Base-by-base conservation (phyloP, 108 stramenopile species). In the Parietichytrium sp. region DNA sequence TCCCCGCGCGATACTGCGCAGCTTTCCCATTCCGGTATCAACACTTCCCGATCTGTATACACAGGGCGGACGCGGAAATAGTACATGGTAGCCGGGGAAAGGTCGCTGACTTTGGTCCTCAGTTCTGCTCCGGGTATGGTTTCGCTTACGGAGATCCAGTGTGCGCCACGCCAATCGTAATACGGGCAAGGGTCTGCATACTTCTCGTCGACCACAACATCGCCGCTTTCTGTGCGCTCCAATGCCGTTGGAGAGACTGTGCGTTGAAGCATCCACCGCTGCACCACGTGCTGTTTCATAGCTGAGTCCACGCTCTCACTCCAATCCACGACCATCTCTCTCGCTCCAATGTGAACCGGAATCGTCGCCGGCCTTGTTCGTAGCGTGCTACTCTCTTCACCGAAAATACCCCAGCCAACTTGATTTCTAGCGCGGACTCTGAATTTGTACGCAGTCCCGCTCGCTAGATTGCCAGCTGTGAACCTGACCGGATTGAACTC, bases 11-110 rank as follows among this genome's bases (percentile, higher is more conserved):
- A 72, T 13, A 72, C 61, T 6, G 61, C 38, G 42, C 61, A 72
- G 16, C 45, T 42, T 10, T 72, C 20, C 61, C 61, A 72, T 18
- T 33, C 16, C 15, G 45, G 3, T 20, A 15, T 45, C 33, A 42
- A 33, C 6, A 12, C 23, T 8, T 72, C 42, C 61, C 45, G 38
- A 25, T 72, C 61, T 0, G 38, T 33, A 27, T 45, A 72, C 33
- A 42, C 45, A 10, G 61, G 61, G 6, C 61, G 61, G 20, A 72
- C 25, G 6, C 61, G 33, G 10, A 72, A n/a, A 72, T 23, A 72
- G 33, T 72, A 72, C 61, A 72, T 72, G 33, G 61, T 72, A 7
- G 61, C 61, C 10, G 61, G 61, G 10, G 18, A 23, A 8, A 72
- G 61, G 20, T 72, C 61, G 6, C 61, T 33, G 23, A 72, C 61